Base-by-base conservation (phyloP, 352 stramenopile species). In the Phytophthora pisi region DNA sequence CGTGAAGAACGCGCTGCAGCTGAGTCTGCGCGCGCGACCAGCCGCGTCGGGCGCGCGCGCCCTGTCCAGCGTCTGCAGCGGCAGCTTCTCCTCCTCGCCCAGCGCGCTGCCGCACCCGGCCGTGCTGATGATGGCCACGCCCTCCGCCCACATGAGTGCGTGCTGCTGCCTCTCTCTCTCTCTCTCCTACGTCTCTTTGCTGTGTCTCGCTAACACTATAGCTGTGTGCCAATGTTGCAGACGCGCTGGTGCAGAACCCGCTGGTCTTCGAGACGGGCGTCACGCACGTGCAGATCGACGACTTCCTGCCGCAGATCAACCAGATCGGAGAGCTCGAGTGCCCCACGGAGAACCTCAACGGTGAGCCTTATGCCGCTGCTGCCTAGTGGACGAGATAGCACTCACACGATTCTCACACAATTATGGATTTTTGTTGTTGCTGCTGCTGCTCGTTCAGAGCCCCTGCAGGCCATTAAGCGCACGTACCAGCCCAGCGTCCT, bases 401-500 rank as follows among this genome's bases (percentile, higher is more conserved):
- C 8, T 38, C 8, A 36, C 10, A 38, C 2, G 26, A 28, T 28
- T 11, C 31, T 13, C 8, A 38, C 31, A 38, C 8, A 9, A 13
- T 13, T 3, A 38, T 38, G 8, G 4, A 13, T 38, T 11, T 38
- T 3, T 34, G 10, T 34, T 64, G 20, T 61, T n/a, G n/a, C 56
- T 60, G 13, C 60, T 51, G 28, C 46, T 24, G 38, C 18, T 20
- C 45, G 15, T 64, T 4, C 53, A 91, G 85, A 90, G 64, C 84
- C 88, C 1, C 67, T 94, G 57, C 77, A 84, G 57, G 88, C 86
- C 26, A 78, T 95, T 42, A 95, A 95, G 78, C 84, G 88, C 51
- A 95, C 88, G 59, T 95, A 94, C 72, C 88, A 95, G 72, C 88
- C 88, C 45, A 95, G 88, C 61, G 86, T 94, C 36, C 68, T 95